Evolutionary conservation across 73 alveolate genomes (phyloP).

Genomic region (Paramecium sexaurelia): DNA sequence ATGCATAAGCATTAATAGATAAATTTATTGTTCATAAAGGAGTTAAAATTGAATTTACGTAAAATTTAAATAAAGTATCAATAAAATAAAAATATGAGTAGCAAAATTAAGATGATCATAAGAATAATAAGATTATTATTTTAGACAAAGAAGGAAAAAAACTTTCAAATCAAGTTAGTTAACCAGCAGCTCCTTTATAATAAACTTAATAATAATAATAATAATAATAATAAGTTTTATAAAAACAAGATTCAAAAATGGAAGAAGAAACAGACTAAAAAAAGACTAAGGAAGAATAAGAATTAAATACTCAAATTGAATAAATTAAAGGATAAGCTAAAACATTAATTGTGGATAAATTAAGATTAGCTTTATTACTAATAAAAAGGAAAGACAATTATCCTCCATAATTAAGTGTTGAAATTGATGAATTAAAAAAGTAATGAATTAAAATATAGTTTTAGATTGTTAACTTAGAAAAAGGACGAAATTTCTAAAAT

Average conservation of each 20-base stretch:
- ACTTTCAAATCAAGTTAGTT: not conserved
- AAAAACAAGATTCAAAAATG: not conserved
- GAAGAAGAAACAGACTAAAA: constrained; percentile 6
- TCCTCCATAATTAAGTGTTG: not conserved
- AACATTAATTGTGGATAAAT: not conserved
- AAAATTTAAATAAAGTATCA: not conserved
- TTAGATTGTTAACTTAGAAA: not conserved
- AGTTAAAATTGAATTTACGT: constrained; percentile 17
- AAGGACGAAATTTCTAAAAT: constrained; percentile 10
- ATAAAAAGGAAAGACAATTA: not conserved
- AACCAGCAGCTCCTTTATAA: not conserved
- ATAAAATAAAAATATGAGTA: not conserved
- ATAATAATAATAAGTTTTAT: not conserved
- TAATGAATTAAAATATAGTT: not conserved
- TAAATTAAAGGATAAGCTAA: not conserved
- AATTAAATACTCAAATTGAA: not conserved
- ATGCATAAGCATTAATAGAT: constrained; percentile 33
- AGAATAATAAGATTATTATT: not conserved
- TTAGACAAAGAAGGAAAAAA: constrained; percentile 18
- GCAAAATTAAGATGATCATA: not conserved
- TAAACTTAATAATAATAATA: not conserved
- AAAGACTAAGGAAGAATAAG: constrained; percentile 32
- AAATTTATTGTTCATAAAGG: constrained; percentile 55
- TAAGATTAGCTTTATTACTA: constrained; percentile 19
- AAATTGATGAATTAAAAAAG: constrained; percentile 44